These are phyloP conservation scores for Pseudonectria foliicola DNA, from an alignment of 2,329 filamentous ascomycete genomes.

Conservation along the genomic window DNA sequence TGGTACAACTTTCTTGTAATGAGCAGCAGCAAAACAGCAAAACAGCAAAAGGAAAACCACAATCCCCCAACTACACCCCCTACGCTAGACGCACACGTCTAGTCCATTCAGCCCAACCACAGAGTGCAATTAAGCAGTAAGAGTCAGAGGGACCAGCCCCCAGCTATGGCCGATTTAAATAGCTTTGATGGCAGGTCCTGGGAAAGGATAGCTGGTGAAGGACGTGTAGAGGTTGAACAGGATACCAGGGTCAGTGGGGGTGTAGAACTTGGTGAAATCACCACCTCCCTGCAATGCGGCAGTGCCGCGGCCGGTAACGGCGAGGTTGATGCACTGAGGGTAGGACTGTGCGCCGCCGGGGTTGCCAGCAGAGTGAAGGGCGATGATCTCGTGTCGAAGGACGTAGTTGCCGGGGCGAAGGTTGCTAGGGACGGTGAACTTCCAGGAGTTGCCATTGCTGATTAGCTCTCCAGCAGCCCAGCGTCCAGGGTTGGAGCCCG, in stretches of 20 bases:
- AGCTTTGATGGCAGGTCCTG: constrained; percentile 18
- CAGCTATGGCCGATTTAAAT: constrained; percentile 5
- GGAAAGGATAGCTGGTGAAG: constrained; percentile 25
- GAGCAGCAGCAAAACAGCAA: too few species aligned
- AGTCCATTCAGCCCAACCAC: too few species aligned
- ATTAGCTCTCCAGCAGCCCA: constrained; percentile 52
- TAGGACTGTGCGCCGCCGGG: constrained; percentile 40
- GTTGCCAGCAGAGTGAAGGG: constrained; percentile 40
- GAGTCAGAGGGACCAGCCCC: too few species aligned
- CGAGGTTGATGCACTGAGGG: constrained; percentile 45
- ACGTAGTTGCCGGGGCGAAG: constrained; percentile 47
- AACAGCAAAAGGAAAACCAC: too few species aligned
- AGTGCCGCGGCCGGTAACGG: constrained; percentile 35
- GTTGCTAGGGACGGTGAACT: constrained; percentile 38
- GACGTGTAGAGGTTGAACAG: constrained; percentile 28
- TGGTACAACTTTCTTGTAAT: too few species aligned
- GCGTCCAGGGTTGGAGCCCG: constrained; percentile 34
- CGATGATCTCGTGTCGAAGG: constrained; percentile 49
- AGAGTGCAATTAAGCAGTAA: too few species aligned
- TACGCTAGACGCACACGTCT: too few species aligned
- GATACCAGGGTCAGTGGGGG: constrained; percentile 26
- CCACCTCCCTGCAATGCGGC: constrained; percentile 19
- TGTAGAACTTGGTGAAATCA: constrained; percentile 30
- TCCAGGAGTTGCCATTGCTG: constrained; percentile 38
- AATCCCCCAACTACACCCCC: too few species aligned